Evolutionary conservation across 2,329 filamentous ascomycete species (phyloP).

Genomic region (Cladosporium sp.): DNA sequence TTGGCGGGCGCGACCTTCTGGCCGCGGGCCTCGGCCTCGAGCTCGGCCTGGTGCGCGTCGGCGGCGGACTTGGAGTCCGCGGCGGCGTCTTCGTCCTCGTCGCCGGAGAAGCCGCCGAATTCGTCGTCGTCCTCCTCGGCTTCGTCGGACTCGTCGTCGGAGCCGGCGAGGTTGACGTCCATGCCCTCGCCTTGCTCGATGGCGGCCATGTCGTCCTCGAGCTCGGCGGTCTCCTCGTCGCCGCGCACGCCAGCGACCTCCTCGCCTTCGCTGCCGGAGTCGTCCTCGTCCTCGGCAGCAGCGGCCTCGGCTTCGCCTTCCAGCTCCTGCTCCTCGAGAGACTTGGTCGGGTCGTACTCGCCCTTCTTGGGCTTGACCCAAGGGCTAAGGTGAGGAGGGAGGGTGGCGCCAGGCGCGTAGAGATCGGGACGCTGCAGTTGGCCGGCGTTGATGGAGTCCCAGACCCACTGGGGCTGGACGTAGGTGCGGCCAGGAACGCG

Average conservation of each 20-base stretch:
- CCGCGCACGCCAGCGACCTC: slow-evolving; percentile 40
- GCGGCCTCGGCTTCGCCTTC: slow-evolving; percentile 69
- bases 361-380: slow-evolving; percentile 86
- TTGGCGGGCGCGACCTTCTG: slow-evolving; percentile 35
- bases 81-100: slow-evolving; percentile 42
- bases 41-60: slow-evolving; percentile 74
- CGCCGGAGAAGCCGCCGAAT: slow-evolving; percentile 41
- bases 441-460: slow-evolving; percentile 92
- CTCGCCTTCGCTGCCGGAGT: slow-evolving; percentile 42
- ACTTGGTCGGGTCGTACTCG: slow-evolving; percentile 82
- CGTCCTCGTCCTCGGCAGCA: slow-evolving; percentile 28
- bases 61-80: slow-evolving; percentile 41
- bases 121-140: slow-evolving; percentile 45
- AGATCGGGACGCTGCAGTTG: slow-evolving; percentile 79
- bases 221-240: slow-evolving; percentile 38
- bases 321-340: slow-evolving; percentile 79
- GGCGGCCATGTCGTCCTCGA: slow-evolving; percentile 21
- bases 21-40: slow-evolving; percentile 86
- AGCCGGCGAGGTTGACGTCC: slow-evolving; percentile 40
- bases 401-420: slow-evolving; percentile 80
- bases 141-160: slow-evolving; percentile 36
- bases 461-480: slow-evolving; percentile 96
- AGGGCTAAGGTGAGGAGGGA: slow-evolving; percentile 91
- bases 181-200: slow-evolving; percentile 35
- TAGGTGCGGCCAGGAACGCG: slow-evolving; percentile 89